phyloP scores from a whole-genome alignment of 2,329 filamentous ascomycete species.

The Colletotrichum sp. region DNA sequence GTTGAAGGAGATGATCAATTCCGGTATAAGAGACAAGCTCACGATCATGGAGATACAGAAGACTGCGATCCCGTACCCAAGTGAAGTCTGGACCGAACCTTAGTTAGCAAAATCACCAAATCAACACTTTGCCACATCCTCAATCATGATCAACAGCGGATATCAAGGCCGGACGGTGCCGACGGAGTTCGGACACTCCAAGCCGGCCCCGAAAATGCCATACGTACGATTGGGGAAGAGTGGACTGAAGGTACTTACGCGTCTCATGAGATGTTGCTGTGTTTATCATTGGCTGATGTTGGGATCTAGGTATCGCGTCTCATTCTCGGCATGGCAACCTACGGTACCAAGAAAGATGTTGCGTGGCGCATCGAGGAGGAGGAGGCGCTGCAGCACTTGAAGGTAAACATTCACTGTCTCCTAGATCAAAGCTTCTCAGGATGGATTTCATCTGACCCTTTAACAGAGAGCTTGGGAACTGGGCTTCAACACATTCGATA shows the following conservation, averaged over 20 bases:
- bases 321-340: background rate
- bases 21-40: background rate
- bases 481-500: background rate
- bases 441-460: background rate
- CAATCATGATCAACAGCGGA: background rate
- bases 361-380: background rate
- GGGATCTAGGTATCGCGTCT: background rate
- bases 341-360: background rate
- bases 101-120: background rate
- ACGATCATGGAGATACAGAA: background rate
- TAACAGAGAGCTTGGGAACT: background rate
- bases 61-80: background rate
- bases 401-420: background rate
- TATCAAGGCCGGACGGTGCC: background rate
- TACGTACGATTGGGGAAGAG: background rate
- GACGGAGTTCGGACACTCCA: background rate
- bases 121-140: background rate
- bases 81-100: background rate
- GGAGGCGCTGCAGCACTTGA: background rate
- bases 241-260: background rate
- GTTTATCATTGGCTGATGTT: background rate
- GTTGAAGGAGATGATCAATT: background rate
- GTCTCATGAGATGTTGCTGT: background rate
- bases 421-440: background rate
- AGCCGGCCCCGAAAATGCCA: background rate